Evolutionary conservation across 306 rosid genomes (phyloP), one percentile per base, ranked within the genome.

Genomic region (Vachellia pachyceras): DNA sequence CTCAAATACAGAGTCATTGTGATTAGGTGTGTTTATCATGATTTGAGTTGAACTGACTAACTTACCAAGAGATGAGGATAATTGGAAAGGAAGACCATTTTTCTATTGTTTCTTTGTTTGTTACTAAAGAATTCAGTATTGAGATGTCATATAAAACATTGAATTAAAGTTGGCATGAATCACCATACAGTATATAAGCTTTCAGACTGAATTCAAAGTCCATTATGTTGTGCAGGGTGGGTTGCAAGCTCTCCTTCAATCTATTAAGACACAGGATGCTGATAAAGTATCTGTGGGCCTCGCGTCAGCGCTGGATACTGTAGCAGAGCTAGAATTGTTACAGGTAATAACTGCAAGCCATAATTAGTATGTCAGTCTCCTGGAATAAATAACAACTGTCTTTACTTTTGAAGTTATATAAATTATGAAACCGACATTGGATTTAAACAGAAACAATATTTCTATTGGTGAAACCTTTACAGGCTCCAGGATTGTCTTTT

Each of bases 401-500:
- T 76, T 77, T 50, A 40, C 36, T 72, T 72, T 78, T 69, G 40
- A 64, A 10, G 70, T 71, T 29, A 39, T 20, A 20, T 41, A n/a
- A 41, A 68, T 75, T 17, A n/a, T 64, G 75, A 39, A 75, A 46
- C 55, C n/a, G n/a, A n/a, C n/a, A n/a, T n/a, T 81, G 73, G 23
- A 71, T 25, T 64, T 66, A 22, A 72, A 69, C 37, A 15, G 12
- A n/a, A 54, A 12, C n/a, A 64, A 15, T 69, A 13, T 77, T 23
- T 77, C 14, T 76, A 22, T 87, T 72, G 78, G 76, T 23, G 45
- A 85, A 76, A 60, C 76, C 70, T 85, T 73, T 66, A 71, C 93
- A 93, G 99, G 97, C 99, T 60, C 97, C 95, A 2, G 99, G 99
- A n/a, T 80, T 95, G 77, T 91, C 97, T 35, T 95, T 95, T 86